A percentile compares a stretch with the other conserved stretches of the same genome.
phyloP scores from a whole-genome alignment of 352 stramenopile species.

The Globisporangium ultimum region DNA sequence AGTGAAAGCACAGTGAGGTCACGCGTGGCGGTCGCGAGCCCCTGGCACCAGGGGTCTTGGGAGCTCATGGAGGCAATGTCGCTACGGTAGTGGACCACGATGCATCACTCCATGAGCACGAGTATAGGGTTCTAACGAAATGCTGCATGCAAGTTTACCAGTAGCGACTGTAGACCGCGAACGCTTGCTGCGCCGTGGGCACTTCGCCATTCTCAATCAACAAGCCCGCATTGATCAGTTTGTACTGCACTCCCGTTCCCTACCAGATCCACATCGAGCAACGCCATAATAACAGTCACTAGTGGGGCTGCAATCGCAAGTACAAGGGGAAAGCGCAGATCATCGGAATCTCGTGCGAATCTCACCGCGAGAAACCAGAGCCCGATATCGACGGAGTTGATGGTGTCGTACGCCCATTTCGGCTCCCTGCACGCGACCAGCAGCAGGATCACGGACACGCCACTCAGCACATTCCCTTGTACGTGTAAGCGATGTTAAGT shows the following conservation, averaged over 20 bases:
- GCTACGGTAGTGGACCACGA: conserved; percentile 14
- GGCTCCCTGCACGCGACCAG: conserved; percentile 37
- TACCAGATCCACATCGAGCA: conserved; percentile 13
- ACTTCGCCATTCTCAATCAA: conserved; percentile 31
- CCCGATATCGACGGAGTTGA: conserved; percentile 74
- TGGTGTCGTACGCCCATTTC: conserved; percentile 56
- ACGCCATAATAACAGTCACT: no score
- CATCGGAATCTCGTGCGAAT: not conserved
- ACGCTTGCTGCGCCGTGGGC: conserved; percentile 14
- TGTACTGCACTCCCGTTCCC: conserved; percentile 74
- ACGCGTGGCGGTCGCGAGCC: conserved; percentile 37
- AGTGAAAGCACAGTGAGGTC: conserved; percentile 50
- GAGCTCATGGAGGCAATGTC: conserved; percentile 27
- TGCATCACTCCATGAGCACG: not conserved
- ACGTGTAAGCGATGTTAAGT: not conserved
- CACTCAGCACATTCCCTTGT: conserved; percentile 49
- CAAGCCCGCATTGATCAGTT: conserved; percentile 74
- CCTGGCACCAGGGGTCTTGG: conserved; percentile 68
- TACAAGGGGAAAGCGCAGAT: not conserved
- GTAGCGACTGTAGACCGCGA: conserved; percentile 31
- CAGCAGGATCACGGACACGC: conserved; percentile 43
- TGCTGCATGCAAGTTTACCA: conserved; percentile 22
- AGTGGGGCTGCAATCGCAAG: not conserved
- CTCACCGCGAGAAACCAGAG: conserved; percentile 63
- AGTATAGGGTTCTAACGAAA: not conserved